Base-by-base conservation (phyloP, 2,329 filamentous ascomycete species). In the Alternaria burnsii region DNA sequence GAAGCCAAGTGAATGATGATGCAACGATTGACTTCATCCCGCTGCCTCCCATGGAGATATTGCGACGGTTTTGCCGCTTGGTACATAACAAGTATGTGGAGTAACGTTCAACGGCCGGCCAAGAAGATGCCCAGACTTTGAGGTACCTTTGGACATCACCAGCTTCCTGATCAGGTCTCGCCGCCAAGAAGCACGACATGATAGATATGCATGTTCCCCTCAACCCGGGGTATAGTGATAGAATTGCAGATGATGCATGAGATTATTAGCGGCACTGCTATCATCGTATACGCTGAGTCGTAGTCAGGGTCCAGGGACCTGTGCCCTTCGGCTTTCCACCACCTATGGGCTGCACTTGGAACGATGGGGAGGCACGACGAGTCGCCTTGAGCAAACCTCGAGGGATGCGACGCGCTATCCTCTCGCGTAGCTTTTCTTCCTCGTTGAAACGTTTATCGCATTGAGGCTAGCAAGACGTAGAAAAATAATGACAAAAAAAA, bases 111-210 rank as follows among this genome's bases (percentile, higher is more conserved):
- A 32, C 41, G 22, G 42, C 18, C 50, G 18, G 58, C 58, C 61
- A 61, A 63, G 62, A 36, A 28, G 4, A 52, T 42, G 62, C 62
- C 62, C 55, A 62, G 62, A 32, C 47, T 22, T 41, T 42, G 44
- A 51, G 22, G 11, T 44, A n/a, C 41, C 43, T 51, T 38, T 38
- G 47, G 28, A 40, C 58, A 61, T 58, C 56, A 48, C 22, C 47
- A 69, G 65, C 68, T 69, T 61, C 68, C 66, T 67, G 58, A 60
- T 66, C 44, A 36, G 61, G 68, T 30, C 57, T 65, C 62, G 58
- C 52, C 26, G 53, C 58, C 59, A 59, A 69, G 59, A 40, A 59
- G 61, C 52, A 53, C 55, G 41, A 55, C 61, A 66, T 59, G 64
- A 62, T 61, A 57, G 55, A 41, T 52, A 62, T 56, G 52, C 59